phyloP scores from a whole-genome alignment of 306 rosid genomes.

The Malus sylvestris region DNA sequence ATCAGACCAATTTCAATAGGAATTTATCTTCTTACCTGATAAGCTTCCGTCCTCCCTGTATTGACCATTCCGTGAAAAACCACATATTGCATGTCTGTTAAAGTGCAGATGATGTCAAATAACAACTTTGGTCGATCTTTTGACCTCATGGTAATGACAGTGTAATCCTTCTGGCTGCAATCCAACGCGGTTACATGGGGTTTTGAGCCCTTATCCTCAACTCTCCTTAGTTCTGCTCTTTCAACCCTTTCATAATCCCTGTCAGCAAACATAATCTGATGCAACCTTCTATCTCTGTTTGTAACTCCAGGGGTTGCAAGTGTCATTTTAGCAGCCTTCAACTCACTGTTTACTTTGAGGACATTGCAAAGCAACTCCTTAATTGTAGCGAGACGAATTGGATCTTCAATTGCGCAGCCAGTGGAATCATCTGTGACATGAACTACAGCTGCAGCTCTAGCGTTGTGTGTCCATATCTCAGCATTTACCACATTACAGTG shows the following conservation, averaged over 20 bases:
- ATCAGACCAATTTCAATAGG: background rate
- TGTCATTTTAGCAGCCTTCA: slow-evolving; percentile 58
- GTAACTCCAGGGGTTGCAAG: slow-evolving; percentile 74
- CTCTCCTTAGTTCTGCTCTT: slow-evolving; percentile 29
- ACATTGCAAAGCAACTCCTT: slow-evolving; percentile 81
- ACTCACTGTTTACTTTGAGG: slow-evolving; percentile 59
- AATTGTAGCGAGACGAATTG: slow-evolving; percentile 49
- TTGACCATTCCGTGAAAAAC: slow-evolving; percentile 83
- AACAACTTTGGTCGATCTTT: slow-evolving; percentile 83
- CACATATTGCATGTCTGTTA: slow-evolving; percentile 93
- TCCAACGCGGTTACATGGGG: slow-evolving; percentile 63
- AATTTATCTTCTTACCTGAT: slow-evolving; percentile 49
- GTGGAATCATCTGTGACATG: slow-evolving; percentile 72
- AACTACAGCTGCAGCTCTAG: slow-evolving; percentile 87
- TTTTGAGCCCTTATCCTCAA: slow-evolving; percentile 39
- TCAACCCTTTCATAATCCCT: slow-evolving; percentile 78
- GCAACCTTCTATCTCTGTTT: slow-evolving; percentile 76
- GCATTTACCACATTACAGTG: slow-evolving; percentile 80
- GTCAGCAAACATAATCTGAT: slow-evolving; percentile 94
- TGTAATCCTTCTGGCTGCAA: slow-evolving; percentile 79
- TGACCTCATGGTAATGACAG: slow-evolving; percentile 68
- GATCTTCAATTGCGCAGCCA: slow-evolving; percentile 63
- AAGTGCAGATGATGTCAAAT: slow-evolving; percentile 90
- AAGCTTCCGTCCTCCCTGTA: slow-evolving; percentile 67
- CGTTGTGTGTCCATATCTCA: slow-evolving; percentile 96